Base-by-base conservation (phyloP, 1,139 yeast species). In the Groenewaldozyma auringiensis region DNA sequence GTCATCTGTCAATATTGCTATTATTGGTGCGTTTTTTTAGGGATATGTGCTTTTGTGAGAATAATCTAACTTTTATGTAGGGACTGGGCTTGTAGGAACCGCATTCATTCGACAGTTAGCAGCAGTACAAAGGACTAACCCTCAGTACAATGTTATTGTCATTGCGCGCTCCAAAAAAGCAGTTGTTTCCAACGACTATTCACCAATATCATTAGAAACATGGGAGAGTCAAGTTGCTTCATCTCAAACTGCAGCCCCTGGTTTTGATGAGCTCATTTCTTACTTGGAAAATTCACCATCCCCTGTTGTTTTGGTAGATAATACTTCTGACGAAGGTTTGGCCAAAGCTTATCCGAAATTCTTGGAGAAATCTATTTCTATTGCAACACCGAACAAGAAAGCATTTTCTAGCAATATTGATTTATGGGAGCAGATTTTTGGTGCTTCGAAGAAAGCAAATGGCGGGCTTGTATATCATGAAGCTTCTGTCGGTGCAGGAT, bases 401-500 rank as follows among this genome's bases (percentile, higher is more conserved):
- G 98, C 95, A 0, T 92, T 92, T 60, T 88, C 97, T n/a, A 76
- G 92, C 37, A 82, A 79, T 46, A 68, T 84, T 53, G 66, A 72
- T 17, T 68, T 79, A 14, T 92, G 97, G 96, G 76, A 84, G 49
- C 74, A 76, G 46, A 79, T 94, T 47, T 87, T 85, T 60, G 64
- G 69, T 36, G 62, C 65, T 6, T 72, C 74, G 41, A 65, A 72
- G 11, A 62, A 66, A 37, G 70, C 73, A 41, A 68, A 70, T 31
- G 84, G 83, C 43, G 95, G 94, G 34, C 73, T 89, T 53, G 95
- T 88, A 40, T 89, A 87, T 72, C 98, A 92, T 62, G 98, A 94
- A 72, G 94, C 97, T 44, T 86, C 97, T n/a, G 98, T 92, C 47
- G 98, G 97, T 61, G 98, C 98, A 37, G 99, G 97, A 47, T 75